Base-by-base conservation (phyloP, 2,329 filamentous ascomycete genomes). In the Pseudopithomyces maydicus region DNA sequence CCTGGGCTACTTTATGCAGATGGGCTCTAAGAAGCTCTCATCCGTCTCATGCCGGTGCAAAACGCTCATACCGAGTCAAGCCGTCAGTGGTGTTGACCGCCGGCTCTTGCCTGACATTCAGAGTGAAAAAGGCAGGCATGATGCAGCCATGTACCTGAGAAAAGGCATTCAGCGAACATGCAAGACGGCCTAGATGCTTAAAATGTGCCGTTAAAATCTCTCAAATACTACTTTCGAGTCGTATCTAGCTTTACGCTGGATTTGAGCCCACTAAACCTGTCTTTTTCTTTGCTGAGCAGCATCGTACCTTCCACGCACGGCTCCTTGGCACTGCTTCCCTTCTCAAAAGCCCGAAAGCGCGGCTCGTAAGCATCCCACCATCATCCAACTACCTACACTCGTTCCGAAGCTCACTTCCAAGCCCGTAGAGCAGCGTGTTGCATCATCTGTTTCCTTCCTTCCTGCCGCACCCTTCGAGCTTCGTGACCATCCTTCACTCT, bases 351-450 rank as follows among this genome's bases (percentile, higher is more conserved):
- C 36, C 64, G 50, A 61, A 66, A 55, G 14, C 17, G 41, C 49
- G 15, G 33, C 45, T 47, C 14, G 43, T 52, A 43, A 22, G 52
- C 56, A 54, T 55, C 29, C 44, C 35, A 48, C 50, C 42, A 55
- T 59, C 36, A 62, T 59, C 58, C 60, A 49, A 59, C 59, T 57
- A 58, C 57, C 62, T 68, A 71, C 68, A 62, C 62, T 71, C 68
- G 56, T 63, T 70, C 47, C 44, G 29, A 39, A 47, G 35, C 52
- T 48, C 47, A 43, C 45, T 48, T 48, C 43, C 42, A 26, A 23
- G 60, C 60, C 59, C 47, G 42, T 57, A 52, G 36, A 58, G 33
- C 54, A 59, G 59, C 63, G 59, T 17, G 43, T 63, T 66, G 62
- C 62, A 60, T 49, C 61, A 58, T 57, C 46, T 36, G 6, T 36